A percentile compares a stretch with the other conserved stretches of the same genome.
phyloP scores from a whole-genome alignment of 2,329 filamentous ascomycete genomes.

The Cladosporium cucumerinum region DNA sequence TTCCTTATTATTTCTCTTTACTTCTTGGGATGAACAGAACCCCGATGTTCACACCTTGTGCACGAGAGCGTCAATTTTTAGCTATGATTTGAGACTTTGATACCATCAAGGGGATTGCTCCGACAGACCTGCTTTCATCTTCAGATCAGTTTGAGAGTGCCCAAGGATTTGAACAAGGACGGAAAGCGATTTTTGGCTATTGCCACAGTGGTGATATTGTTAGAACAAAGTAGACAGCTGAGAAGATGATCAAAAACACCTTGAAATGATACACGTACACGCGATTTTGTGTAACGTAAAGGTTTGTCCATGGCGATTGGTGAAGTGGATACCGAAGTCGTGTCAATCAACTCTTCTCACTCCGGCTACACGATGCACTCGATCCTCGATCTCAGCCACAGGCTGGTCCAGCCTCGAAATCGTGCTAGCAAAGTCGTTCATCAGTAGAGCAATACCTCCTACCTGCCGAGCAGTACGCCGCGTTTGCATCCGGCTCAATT shows the following conservation, averaged over 20 bases:
- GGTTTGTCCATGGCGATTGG: not conserved
- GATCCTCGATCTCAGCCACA: slow-evolving; percentile 30
- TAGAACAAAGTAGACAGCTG: not conserved
- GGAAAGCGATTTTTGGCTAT: not conserved
- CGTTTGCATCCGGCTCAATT: slow-evolving; percentile 38
- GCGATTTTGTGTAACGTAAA: not conserved
- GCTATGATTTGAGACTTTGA: not conserved
- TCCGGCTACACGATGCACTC: slow-evolving; percentile 33
- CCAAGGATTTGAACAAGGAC: not conserved
- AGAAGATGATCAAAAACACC: not conserved
- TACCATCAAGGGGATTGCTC: not conserved
- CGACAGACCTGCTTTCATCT: not conserved
- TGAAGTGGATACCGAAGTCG: not conserved
- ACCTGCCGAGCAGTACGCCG: slow-evolving; percentile 38
- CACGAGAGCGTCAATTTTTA: not conserved
- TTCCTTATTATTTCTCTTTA: not conserved
- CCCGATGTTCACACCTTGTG: not conserved
- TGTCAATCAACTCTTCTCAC: slow-evolving; percentile 31
- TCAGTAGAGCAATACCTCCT: slow-evolving; percentile 30
- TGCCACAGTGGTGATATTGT: not conserved
- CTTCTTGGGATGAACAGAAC: not conserved
- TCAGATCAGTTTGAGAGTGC: not conserved
- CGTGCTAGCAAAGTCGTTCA: slow-evolving; percentile 30
- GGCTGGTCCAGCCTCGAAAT: slow-evolving; percentile 24
- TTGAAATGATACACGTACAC: not conserved